These are phyloP conservation scores for Colletotrichum agaves DNA, from an alignment of 2,329 filamentous ascomycete species.

Conservation along the genomic window DNA sequence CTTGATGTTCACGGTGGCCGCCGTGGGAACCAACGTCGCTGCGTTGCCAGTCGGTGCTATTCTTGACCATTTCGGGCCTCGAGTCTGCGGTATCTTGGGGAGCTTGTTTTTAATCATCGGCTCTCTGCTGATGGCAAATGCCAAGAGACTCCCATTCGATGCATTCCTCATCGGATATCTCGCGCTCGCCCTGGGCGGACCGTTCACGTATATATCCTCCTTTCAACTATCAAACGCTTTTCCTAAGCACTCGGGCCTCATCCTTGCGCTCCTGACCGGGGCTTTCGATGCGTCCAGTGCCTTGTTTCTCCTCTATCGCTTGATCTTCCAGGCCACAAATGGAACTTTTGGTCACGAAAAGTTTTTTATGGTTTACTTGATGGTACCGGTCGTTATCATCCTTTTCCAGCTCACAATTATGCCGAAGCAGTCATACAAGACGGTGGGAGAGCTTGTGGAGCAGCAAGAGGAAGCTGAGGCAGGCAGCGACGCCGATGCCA, in stretches of 20 bases:
- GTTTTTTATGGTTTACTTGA: constrained; percentile 79
- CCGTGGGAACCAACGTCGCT: constrained; percentile 87
- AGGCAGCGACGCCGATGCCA: constrained; percentile 44
- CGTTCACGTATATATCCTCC: constrained; percentile 84
- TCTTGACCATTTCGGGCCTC: constrained; percentile 83
- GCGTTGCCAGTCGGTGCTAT: constrained; percentile 88
- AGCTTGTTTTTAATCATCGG: constrained; percentile 75
- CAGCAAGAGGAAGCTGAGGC: constrained; percentile 68
- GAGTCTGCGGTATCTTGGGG: constrained; percentile 78
- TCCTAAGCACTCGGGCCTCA: constrained; percentile 79
- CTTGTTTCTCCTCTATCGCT: constrained; percentile 78
- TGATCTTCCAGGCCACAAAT: constrained; percentile 71
- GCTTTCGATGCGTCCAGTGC: constrained; percentile 87
- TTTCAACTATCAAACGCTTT: constrained; percentile 90
- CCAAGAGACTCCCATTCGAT: constrained; percentile 74
- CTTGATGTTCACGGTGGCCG: constrained; percentile 92
- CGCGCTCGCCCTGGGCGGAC: constrained; percentile 80
- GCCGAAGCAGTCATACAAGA: constrained; percentile 83
- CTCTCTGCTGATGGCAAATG: constrained; percentile 78
- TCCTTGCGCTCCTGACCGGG: constrained; percentile 81
- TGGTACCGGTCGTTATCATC: constrained; percentile 75
- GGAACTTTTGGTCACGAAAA: constrained; percentile 68
- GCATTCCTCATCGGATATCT: constrained; percentile 80
- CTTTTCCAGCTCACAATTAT: constrained; percentile 76
- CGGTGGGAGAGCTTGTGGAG: constrained; percentile 82